A percentile compares a stretch with the other conserved stretches of the same genome.
Conservation (phyloP, 371 early-diverging fungal species). For the Rhizomucor miehei region DNA sequence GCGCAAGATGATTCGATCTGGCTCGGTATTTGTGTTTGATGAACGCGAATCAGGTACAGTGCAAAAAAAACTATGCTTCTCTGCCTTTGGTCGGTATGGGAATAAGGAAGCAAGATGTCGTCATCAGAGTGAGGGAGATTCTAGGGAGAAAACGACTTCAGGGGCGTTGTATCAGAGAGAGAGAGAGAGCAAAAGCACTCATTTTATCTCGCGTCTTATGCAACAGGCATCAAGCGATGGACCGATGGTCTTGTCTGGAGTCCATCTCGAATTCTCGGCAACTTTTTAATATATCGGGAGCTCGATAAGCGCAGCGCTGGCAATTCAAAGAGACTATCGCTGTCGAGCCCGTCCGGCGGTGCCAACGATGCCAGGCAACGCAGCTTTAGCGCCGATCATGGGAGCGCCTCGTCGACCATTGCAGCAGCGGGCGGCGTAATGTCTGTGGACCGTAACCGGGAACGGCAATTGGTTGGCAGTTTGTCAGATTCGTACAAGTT, state of each 20-base stretch:
- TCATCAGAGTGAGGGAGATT: too few relatives aligned
- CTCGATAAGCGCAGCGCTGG: constrained; percentile 40
- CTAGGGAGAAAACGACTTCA: background rate
- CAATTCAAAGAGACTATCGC: constrained; percentile 19
- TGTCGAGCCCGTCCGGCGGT: constrained; percentile 6
- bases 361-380: constrained; percentile 13
- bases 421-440: constrained; percentile 12
- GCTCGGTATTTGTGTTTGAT: constrained; percentile 75
- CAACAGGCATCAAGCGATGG: constrained; percentile 69
- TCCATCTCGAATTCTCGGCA: constrained; percentile 64
- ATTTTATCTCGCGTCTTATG: background rate
- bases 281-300: constrained; percentile 64
- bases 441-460: constrained; percentile 39
- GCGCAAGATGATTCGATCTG: constrained; percentile 63
- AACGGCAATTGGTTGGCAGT: constrained; percentile 59
- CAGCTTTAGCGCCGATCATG: constrained; percentile 27
- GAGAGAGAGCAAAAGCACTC: background rate
- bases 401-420: constrained; percentile 1
- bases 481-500: constrained; percentile 63
- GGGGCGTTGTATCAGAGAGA: background rate
- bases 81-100: background rate
- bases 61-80: constrained; percentile 4
- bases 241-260: constrained; percentile 73
- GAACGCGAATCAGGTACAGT: constrained; percentile 69
- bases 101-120: constrained; percentile 1